These are phyloP conservation scores for Fusarium xyrophilum DNA, from an alignment of 2,329 filamentous ascomycete species.

Conservation along the genomic window DNA sequence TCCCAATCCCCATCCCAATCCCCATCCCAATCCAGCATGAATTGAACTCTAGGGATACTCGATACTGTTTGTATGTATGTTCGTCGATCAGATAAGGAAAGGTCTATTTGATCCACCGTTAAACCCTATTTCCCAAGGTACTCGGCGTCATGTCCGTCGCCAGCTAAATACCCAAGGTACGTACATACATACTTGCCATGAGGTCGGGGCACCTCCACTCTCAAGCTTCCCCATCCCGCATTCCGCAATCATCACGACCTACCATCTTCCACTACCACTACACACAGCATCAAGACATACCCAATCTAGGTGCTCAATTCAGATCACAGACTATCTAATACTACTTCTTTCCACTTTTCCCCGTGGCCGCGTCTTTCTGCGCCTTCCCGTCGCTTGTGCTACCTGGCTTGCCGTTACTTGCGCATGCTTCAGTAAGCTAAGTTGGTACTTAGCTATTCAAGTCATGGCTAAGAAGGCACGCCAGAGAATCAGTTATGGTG, in stretches of 20 bases:
- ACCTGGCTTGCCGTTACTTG: slow-evolving; percentile 15
- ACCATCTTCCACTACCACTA: slow-evolving; percentile 17
- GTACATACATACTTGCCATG: not conserved
- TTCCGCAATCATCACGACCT: slow-evolving; percentile 34
- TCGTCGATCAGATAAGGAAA: not conserved
- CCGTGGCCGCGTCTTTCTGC: slow-evolving; percentile 20
- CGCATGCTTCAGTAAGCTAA: slow-evolving; percentile 25
- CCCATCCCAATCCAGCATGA: not conserved
- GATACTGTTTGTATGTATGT: not conserved
- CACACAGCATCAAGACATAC: slow-evolving; percentile 6
- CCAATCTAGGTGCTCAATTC: not conserved
- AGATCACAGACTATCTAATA: not conserved
- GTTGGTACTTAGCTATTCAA: slow-evolving; percentile 15
- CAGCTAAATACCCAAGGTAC: not conserved
- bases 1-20: not conserved
- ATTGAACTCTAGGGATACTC: not conserved
- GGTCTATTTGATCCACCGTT: slow-evolving; percentile 10
- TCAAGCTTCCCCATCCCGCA: slow-evolving; percentile 37
- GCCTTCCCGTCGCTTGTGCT: slow-evolving; percentile 25
- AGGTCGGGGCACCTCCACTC: slow-evolving; percentile 32
- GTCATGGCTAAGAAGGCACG: slow-evolving; percentile 72
- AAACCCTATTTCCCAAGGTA: not conserved
- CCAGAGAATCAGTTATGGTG: slow-evolving; percentile 75
- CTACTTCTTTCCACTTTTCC: not conserved
- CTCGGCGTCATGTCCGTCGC: slow-evolving; percentile 12